These are phyloP conservation scores for Purshia tridentata DNA, from an alignment of 306 rosid genomes.

Conservation along the genomic window DNA sequence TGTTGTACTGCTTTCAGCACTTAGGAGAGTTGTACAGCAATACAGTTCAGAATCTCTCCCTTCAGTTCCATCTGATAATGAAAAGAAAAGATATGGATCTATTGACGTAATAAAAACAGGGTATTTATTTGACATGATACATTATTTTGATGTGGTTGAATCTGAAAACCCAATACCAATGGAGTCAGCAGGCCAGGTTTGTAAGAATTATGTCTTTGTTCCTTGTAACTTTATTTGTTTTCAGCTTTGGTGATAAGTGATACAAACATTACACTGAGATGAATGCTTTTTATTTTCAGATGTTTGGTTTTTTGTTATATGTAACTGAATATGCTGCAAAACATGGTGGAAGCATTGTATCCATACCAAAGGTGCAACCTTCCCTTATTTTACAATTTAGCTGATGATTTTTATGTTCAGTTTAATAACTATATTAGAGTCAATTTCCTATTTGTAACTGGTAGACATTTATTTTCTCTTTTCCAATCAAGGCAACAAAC, in stretches of 20 bases:
- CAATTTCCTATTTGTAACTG: neutral
- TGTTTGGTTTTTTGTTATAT: constrained; percentile 76
- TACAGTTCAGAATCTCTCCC: constrained; percentile 58
- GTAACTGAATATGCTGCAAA: constrained; percentile 53
- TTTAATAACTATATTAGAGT: neutral
- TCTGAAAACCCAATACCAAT: constrained; percentile 74
- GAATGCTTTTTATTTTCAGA: constrained; percentile 49
- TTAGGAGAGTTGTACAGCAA: constrained; percentile 64
- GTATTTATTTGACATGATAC: constrained; percentile 55
- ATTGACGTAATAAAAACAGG: constrained; percentile 49
- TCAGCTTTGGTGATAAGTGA: neutral
- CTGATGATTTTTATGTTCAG: neutral
- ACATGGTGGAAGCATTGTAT: constrained; percentile 46
- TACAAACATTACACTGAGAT: constrained; percentile 17
- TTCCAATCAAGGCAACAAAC: neutral
- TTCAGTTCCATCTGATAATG: constrained; percentile 57
- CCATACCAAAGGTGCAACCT: constrained; percentile 59
- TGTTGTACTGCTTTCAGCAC: constrained; percentile 55
- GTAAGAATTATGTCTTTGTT: constrained; percentile 15
- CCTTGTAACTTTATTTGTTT: neutral
- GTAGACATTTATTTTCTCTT: neutral
- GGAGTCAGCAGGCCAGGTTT: constrained; percentile 85
- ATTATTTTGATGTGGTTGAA: constrained; percentile 42
- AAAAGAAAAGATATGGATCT: constrained; percentile 64
- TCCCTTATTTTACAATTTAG: constrained; percentile 4